Percentiles rank a stretch among this genome's conserved stretches.
Evolutionary conservation across 2,329 filamentous ascomycete species (phyloP).

Genomic region (Phialophora expanda): DNA sequence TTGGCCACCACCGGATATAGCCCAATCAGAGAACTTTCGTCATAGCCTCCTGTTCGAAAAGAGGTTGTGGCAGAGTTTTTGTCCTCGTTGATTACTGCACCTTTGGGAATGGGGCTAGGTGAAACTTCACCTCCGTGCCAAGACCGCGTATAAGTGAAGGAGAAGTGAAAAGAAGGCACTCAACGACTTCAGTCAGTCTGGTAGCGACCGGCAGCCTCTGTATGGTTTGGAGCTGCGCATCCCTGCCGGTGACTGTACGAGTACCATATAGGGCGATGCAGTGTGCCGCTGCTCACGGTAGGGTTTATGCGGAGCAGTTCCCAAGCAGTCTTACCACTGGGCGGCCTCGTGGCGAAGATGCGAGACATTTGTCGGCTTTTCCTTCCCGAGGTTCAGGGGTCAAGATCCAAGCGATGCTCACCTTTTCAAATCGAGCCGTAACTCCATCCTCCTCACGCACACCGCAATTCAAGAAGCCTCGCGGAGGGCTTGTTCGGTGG

Average conservation of each 20-base stretch:
- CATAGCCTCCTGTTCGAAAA: not conserved
- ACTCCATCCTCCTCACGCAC: not conserved
- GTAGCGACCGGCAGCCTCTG: not conserved
- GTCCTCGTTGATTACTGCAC: not conserved
- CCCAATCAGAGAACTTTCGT: not conserved
- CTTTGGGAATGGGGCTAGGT: not conserved
- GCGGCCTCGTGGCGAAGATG: not conserved
- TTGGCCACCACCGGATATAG: constrained; percentile 1
- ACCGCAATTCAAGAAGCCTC: not conserved
- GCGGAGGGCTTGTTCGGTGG: not conserved
- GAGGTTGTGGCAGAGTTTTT: not conserved
- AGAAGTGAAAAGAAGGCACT: not conserved
- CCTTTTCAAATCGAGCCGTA: constrained; percentile 1
- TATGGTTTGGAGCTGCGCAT: not conserved
- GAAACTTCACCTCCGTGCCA: not conserved
- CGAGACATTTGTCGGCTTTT: not conserved
- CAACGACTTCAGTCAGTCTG: not conserved
- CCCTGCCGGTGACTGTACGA: not conserved
- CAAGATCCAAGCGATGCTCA: not conserved
- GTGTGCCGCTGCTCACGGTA: not conserved
- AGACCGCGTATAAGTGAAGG: not conserved
- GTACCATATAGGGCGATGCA: not conserved
- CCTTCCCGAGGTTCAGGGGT: not conserved
- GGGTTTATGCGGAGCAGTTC: not conserved
- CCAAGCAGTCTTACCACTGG: not conserved